Base-by-base conservation (phyloP, 2,329 filamentous ascomycete species). In the Onygenales sp. region DNA sequence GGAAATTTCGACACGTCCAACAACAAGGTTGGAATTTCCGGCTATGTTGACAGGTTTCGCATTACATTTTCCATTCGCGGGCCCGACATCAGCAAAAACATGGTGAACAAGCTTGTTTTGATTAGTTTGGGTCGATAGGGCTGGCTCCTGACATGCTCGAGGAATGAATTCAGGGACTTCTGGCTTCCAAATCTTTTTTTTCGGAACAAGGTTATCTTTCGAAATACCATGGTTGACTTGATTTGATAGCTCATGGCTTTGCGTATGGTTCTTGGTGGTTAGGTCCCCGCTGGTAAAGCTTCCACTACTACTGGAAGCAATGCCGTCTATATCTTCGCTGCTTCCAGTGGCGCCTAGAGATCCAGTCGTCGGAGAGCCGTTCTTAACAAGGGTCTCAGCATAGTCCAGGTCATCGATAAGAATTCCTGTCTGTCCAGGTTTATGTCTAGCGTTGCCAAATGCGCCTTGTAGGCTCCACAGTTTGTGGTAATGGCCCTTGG, bases 391-490 rank as follows among this genome's bases (percentile, higher is more conserved):
- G 5, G 42, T 6, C 7, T 13, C 49, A 7, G 8, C 33, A 41
- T 21, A 13, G 13, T 52, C 42, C 38, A 52, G 17, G 13, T 38
- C 43, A 7, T 52, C 17, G 8, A 41, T 45, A 31, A 27, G 50
- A 41, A 10, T 38, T 11, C 11, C 17, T 3, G 32, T 39, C 21
- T 7, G 21, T 10, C 27, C 10, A 17, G 32, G 3, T 43, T 7
- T 10, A 27, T 44, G 32, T 17, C n/a, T 35, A 11, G 2, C 17
- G 31, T 7, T n/a, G 35, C 39, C 43, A 8, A 39, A 41, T 27
- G 46, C 39, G 32, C 79, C 72, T 61, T 85, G 82, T 61, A 82
- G 83, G 3, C 78, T 79, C 84, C 84, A 87, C 35, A 87, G 68
- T 51, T 80, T 78, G 27, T 78, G 76, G 59, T 86, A 87, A 68